A percentile compares a stretch with the other conserved stretches of the same genome.
Evolutionary conservation across 2,329 filamentous ascomycete genomes (phyloP).

Genomic region (Arthrobotrys pseudoclavata): DNA sequence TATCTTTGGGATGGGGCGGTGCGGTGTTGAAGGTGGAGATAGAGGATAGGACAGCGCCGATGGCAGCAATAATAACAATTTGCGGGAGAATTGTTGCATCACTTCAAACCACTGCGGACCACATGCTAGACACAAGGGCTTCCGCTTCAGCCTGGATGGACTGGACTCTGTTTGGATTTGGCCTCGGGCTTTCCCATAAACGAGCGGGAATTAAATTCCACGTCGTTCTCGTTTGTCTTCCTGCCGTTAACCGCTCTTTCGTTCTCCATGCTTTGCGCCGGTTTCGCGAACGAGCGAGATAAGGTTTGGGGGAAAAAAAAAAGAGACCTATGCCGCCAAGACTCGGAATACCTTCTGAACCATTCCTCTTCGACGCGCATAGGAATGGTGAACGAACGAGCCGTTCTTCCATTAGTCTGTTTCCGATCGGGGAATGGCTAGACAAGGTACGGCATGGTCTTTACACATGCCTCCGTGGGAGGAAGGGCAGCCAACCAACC

Average conservation of each 20-base stretch:
- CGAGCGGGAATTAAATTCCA: slow-evolving; percentile 48
- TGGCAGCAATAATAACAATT: slow-evolving; percentile 20
- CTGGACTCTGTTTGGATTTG: not conserved
- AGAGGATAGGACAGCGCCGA: not conserved
- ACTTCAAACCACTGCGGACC: not conserved
- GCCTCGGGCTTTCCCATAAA: slow-evolving; percentile 22
- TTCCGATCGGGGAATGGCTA: slow-evolving; percentile 29
- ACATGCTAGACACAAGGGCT: not conserved
- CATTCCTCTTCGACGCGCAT: slow-evolving; percentile 33
- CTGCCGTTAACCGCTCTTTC: slow-evolving; percentile 48
- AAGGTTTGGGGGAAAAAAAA: not conserved
- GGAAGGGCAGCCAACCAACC: slow-evolving; percentile 15
- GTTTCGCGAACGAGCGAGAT: slow-evolving; percentile 16
- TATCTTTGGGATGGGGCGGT: not conserved
- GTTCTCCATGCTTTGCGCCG: slow-evolving; percentile 38
- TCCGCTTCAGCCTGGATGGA: slow-evolving; percentile 4
- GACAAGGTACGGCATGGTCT: slow-evolving; percentile 21
- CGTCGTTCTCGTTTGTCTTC: slow-evolving; percentile 7
- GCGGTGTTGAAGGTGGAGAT: not conserved
- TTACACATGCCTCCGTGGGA: slow-evolving; percentile 45
- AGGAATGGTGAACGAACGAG: slow-evolving; percentile 38
- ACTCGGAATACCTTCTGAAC: slow-evolving; percentile 25
- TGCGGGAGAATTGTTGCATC: slow-evolving; percentile 40
- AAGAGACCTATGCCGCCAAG: slow-evolving; percentile 39
- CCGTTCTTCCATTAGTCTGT: slow-evolving; percentile 23